These are phyloP conservation scores for Boletus pseudo-olivaceus DNA, from an alignment of 768 basidiomycete genomes.

Conservation along the genomic window DNA sequence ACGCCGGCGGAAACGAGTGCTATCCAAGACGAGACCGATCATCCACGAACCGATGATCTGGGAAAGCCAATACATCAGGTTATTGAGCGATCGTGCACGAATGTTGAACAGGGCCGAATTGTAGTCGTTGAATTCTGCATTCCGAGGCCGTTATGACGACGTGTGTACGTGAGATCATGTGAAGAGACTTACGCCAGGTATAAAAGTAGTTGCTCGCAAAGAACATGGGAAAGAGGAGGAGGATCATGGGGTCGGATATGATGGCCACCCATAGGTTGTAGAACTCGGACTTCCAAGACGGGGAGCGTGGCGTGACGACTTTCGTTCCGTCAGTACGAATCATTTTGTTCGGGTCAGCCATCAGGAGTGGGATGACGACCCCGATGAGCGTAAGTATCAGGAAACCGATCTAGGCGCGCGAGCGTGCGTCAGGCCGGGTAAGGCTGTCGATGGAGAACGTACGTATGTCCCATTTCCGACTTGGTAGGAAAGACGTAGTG, in stretches of 20 bases:
- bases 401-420: conserved; percentile 37
- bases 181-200: conserved; percentile 59
- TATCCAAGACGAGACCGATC: conserved; percentile 67
- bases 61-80: conserved; percentile 74
- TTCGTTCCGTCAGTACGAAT: conserved; percentile 69
- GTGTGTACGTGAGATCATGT: neutral
- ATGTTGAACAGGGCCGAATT: conserved; percentile 75
- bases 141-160: neutral
- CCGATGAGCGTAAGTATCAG: conserved; percentile 67
- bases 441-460: conserved; percentile 20
- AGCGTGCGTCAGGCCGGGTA: neutral
- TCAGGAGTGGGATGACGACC: conserved; percentile 57
- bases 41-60: conserved; percentile 70
- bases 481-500: conserved; percentile 19
- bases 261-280: conserved; percentile 65
- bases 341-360: conserved; percentile 72
- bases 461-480: conserved; percentile 75
- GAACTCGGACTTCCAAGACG: conserved; percentile 73
- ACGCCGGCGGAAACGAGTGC: conserved; percentile 50
- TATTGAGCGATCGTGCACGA: conserved; percentile 70
- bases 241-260: conserved; percentile 63
- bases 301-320: conserved; percentile 58
- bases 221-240: conserved; percentile 81
- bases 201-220: conserved; percentile 81
- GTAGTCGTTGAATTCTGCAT: conserved; percentile 69